These are phyloP conservation scores for Hippophae gyantsensis DNA, from an alignment of 306 rosid species.

Conservation along the genomic window DNA sequence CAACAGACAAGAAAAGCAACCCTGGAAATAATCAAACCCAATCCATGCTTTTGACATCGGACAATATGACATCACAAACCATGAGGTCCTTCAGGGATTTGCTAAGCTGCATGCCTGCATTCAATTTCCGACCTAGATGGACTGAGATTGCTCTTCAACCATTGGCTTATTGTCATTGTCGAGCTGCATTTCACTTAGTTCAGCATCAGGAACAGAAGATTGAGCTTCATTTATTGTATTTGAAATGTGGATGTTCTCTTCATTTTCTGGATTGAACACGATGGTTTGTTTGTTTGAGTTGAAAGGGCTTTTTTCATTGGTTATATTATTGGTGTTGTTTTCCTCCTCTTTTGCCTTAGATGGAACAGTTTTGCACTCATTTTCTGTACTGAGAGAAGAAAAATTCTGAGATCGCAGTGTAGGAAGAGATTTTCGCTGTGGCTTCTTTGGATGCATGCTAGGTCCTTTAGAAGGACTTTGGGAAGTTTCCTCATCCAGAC, in stretches of 20 bases:
- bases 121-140: conserved; percentile 10
- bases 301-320: conserved; percentile 12
- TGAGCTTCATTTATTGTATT: conserved; percentile 17
- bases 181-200: conserved; percentile 29
- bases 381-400: conserved; percentile 31
- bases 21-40: conserved; percentile 36
- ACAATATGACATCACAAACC: conserved; percentile 55
- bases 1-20: conserved; percentile 51
- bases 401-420: conserved; percentile 57
- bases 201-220: conserved; percentile 25
- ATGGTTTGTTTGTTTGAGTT: conserved; percentile 17
- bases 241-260: conserved; percentile 21
- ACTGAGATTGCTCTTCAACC: conserved; percentile 37
- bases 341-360: no score
- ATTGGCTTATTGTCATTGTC: no score
- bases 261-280: conserved; percentile 9
- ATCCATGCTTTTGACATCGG: conserved; percentile 50
- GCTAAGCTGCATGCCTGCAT: conserved; percentile 26
- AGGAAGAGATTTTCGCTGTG: conserved; percentile 85
- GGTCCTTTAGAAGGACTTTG: conserved; percentile 39
- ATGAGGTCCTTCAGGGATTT: conserved; percentile 23
- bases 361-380: conserved; percentile 25
- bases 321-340: no score
- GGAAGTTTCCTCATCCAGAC: conserved; percentile 63
- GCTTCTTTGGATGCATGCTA: conserved; percentile 53